Evolutionary conservation across 495 filamentous ascomycete species (phyloP), one percentile per base, ranked within the genome.

Genomic region (Lasiosphaeria miniovina): DNA sequence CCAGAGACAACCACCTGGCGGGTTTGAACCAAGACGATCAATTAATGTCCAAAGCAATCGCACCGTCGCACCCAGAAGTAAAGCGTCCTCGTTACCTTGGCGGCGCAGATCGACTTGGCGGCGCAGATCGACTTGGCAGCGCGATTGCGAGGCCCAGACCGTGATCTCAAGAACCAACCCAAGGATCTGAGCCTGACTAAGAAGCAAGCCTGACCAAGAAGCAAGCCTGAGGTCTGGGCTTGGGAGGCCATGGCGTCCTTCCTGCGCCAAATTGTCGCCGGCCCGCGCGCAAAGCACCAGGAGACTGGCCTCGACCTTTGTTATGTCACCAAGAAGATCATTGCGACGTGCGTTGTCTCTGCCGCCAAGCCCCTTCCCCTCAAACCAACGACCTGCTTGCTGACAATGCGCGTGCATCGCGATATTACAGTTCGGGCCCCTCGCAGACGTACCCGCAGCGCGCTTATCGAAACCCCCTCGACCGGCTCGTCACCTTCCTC

Each of bases 301-400:
- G 92, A 96, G 75, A 86, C 94, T 3, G 88, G 88, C 11, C 80
- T 98, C 8, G 94, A 98, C 75, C 85, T 98, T 46, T 98, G 93
- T 79, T 98, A 98, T 73, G 92, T 98, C 11, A 91, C 91, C 2
- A 84, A 90, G 63, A 87, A 86, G 55, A 87, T 87, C 36, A 84
- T 87, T 40, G 84, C 79, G 35, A 86, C 85, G 75, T 81, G 53
- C 43, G 88, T 85, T 17, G 14, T 49, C 41, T 49, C 35, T 57
- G 38, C 35, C 46, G n/a, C 49, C 46, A 53, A 33, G 3, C 55
- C 52, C 12, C 49, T 45, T 35, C 53, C 33, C 38, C 8, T 10
- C 15, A 11, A 10, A 36, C 40, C 17, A 41, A 38, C 61, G 65
- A 36, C 68, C 35, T 36, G 12, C 12, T 11, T 0, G 17, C 49